Evolutionary conservation across 2,329 filamentous ascomycete genomes (phyloP), one percentile per base, ranked within the genome.

Genomic region (Trichoderma simmonsii): DNA sequence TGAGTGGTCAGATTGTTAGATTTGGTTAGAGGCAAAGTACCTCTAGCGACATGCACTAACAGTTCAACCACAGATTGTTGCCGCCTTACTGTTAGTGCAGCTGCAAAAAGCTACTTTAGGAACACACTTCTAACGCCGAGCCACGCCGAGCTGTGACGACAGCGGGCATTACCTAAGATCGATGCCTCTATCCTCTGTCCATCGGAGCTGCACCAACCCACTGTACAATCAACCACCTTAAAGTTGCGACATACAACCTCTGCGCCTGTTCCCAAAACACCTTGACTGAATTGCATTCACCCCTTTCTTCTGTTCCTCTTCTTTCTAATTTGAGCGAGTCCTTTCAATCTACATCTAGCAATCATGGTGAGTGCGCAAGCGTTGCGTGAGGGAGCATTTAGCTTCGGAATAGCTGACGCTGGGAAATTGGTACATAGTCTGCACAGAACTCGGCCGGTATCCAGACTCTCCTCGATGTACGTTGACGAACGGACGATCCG

Each of bases 391-490:
- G n/a, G 32, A 34, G 30, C 15, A 59, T n/a, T 68, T 68, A 60
- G 66, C 36, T 54, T 28, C n/a, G 66, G 36, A 26, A 4, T 15
- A 59, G 54, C 56, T 61, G 66, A 61, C 66, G 12, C 8, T 15
- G 18, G 34, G 43, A 32, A 28, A 78, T 28, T n/a, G 60, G 18
- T 5, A 60, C 80, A 34, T 14, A 98, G 95, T 96, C 96, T 82
- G 96, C 95, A 81, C 96, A 98, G 86, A 98, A 98, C 87, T 98
- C 96, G 76, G 92, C 93, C 80, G 96, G 96, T 84, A 99, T 99
- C 82, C 95, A 98, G 86, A 98, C 95, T 81, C 91, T 99, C 80
- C 94, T 99, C 85, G 96, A 98, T 85, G 96, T 99, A 92, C 79
- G 92, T 81, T 15, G 6, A 39, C 18, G 21, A 18, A 26, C 4